phyloP scores from a whole-genome alignment of 2,329 filamentous ascomycete species.

The Talaromyces pinophilus region DNA sequence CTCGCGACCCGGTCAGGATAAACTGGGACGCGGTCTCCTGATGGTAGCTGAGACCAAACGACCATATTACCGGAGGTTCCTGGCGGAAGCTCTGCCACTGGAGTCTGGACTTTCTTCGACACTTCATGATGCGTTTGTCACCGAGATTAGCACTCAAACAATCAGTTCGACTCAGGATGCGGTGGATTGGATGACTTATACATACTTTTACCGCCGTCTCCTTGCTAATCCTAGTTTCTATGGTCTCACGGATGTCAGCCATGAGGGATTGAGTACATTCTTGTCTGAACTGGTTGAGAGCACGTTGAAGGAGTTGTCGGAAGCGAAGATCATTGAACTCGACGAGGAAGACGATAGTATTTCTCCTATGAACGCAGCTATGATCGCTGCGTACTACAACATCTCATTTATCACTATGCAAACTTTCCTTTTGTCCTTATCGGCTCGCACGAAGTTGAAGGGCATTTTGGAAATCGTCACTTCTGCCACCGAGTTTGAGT shows the following conservation, averaged over 20 bases:
- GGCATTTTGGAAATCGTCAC: conserved; percentile 96
- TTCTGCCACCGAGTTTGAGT: conserved; percentile 93
- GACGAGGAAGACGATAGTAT: conserved; percentile 92
- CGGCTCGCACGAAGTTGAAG: conserved; percentile 88
- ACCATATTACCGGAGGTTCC: conserved; percentile 98
- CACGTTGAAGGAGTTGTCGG: conserved; percentile 83
- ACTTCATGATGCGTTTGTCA: conserved; percentile 93
- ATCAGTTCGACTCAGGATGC: conserved; percentile 95
- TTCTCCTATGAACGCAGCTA: conserved; percentile 87
- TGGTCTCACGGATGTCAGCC: conserved; percentile 80
- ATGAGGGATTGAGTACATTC: conserved; percentile 91
- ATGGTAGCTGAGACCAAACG: conserved; percentile 95
- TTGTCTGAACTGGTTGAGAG: conserved; percentile 93
- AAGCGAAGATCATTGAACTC: conserved; percentile 93
- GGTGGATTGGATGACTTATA: conserved; percentile 97
- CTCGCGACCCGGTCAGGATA: conserved; percentile 74
- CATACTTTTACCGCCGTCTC: conserved; percentile 94
- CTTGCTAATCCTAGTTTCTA: conserved; percentile 97
- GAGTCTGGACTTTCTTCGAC: conserved; percentile 92
- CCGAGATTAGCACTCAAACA: conserved; percentile 94
- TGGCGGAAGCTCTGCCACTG: conserved; percentile 92
- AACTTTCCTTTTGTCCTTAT: conserved; percentile 90
- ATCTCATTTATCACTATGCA: conserved; percentile 99
- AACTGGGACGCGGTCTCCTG: conserved; percentile 82
- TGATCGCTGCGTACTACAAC: conserved; percentile 99